Base-by-base conservation (phyloP, 2,329 filamentous ascomycete species). In the Alternaria alternata region DNA sequence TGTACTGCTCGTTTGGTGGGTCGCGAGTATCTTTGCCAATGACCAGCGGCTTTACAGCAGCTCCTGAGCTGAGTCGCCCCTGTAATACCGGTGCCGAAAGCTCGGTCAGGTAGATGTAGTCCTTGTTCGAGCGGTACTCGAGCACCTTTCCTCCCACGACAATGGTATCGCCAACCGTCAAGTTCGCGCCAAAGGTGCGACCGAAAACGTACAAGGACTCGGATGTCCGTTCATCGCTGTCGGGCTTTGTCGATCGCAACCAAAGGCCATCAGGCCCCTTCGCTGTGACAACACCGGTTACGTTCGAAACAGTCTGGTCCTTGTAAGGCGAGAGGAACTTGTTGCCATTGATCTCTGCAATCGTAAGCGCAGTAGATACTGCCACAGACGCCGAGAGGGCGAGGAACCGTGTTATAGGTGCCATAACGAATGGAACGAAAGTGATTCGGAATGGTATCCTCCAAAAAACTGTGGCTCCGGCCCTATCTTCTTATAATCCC, bases 121-220 rank as follows among this genome's bases (percentile, higher is more conserved):
- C 81, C 16, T 79, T 76, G 49, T 75, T 83, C 3, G 84, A 86
- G 54, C 88, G 81, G 66, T 81, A 88, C 78, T 91, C 89, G 32
- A 81, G 71, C 14, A 92, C 85, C 47, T 80, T 83, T 38, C 88
- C 89, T 54, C 85, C 81, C 3, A 92, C 76, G 0, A 83, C 83
- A 63, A 92, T 80, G 52, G 88, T 78, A 67, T 91, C 88, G 51
- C 89, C 90, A 9, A 89, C 84, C 7, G 83, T 82, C 39, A 59
- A 28, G 26, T 59, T 59, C 12, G 22, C 74, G 20, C 82, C 81
- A 2, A 86, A 81, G 6, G 79, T 78, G 64, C 80, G 81, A 63
- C 86, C 83, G 70, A 85, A 92, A 41, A 92, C 84, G 67, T 89
- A 91, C 62, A 92, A 74, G 2, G 87, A 87, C 71, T 90, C 87